phyloP scores from a whole-genome alignment of 83 land plant genomes.

The Isoetes engelmannii region DNA sequence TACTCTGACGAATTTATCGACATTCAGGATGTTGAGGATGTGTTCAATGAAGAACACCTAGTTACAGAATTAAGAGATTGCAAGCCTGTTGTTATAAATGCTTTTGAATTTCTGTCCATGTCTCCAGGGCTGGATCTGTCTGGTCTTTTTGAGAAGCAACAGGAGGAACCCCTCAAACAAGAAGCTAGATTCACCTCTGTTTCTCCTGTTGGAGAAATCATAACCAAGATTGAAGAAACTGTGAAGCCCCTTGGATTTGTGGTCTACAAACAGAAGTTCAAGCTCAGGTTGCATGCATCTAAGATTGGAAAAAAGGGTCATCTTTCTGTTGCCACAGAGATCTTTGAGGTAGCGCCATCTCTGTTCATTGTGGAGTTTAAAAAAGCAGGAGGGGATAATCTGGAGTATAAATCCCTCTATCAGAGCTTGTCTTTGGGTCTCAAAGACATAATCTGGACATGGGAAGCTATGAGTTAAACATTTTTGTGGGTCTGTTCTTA shows the following conservation, averaged over 20 bases:
- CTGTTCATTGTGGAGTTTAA: slow-evolving; percentile 46
- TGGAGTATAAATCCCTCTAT: slow-evolving; percentile 45
- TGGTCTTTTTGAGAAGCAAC: slow-evolving; percentile 47
- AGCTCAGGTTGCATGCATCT: slow-evolving; percentile 38
- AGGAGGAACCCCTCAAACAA: slow-evolving; percentile 12
- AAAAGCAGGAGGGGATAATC: slow-evolving; percentile 41
- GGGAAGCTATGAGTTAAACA: slow-evolving; percentile 1
- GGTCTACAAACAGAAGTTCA: slow-evolving; percentile 28
- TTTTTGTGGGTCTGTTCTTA: too few species aligned
- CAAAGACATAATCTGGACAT: slow-evolving; percentile 48
- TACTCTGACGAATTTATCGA: not conserved
- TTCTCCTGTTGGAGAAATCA: slow-evolving; percentile 39
- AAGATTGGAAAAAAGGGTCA: slow-evolving; percentile 46
- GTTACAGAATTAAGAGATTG: not conserved
- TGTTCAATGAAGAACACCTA: not conserved
- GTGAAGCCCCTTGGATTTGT: slow-evolving; percentile 23
- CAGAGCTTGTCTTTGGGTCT: slow-evolving; percentile 42
- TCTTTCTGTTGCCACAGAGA: slow-evolving; percentile 39
- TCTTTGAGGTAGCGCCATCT: slow-evolving; percentile 40
- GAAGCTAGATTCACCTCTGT: slow-evolving; percentile 48
- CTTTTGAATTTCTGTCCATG: slow-evolving; percentile 48
- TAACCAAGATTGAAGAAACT: slow-evolving; percentile 48
- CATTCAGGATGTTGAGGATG: not conserved
- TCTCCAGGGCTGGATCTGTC: slow-evolving; percentile 55
- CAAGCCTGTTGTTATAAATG: slow-evolving; percentile 45